Percentiles rank a stretch among this genome's conserved stretches.
Conservation (phyloP, 2,329 filamentous ascomycete species). For the Epichloe coenophiala region DNA sequence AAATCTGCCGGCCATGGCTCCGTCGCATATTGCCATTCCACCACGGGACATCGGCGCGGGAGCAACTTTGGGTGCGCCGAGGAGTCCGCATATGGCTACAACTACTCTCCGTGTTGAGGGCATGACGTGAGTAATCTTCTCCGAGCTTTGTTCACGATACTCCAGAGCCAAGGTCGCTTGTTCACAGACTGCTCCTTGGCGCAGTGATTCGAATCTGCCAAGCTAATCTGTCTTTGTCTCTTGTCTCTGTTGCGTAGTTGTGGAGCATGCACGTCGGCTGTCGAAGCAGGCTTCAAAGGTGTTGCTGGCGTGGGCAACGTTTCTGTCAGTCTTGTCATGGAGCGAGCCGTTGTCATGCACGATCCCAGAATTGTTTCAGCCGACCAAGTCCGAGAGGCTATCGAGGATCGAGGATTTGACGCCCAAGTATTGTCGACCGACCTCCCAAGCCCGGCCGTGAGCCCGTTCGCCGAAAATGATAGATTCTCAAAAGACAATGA, state of each 20-base stretch:
- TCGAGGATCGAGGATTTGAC: constrained; percentile 87
- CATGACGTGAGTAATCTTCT: constrained; percentile 49
- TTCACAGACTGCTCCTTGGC: background rate
- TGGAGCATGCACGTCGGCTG: constrained; percentile 88
- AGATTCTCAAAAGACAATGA: constrained; percentile 25
- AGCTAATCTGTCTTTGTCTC: background rate
- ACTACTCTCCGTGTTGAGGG: constrained; percentile 85
- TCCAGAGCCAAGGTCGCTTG: constrained; percentile 22
- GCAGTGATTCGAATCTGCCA: background rate
- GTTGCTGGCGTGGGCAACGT: constrained; percentile 73
- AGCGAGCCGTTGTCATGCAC: constrained; percentile 88
- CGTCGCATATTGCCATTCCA: constrained; percentile 34
- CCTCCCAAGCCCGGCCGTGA: constrained; percentile 41
- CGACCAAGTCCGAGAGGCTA: constrained; percentile 67
- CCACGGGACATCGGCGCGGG: constrained; percentile 20
- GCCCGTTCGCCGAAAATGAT: constrained; percentile 22
- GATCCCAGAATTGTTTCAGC: constrained; percentile 61
- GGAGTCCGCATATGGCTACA: constrained; percentile 59
- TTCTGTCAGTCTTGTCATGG: constrained; percentile 87
- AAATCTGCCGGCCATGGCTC: constrained; percentile 30
- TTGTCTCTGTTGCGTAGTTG: constrained; percentile 43
- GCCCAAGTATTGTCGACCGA: constrained; percentile 79
- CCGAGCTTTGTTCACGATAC: background rate
- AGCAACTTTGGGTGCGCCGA: constrained; percentile 11
- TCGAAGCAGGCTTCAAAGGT: constrained; percentile 79